Base-by-base conservation (phyloP, 768 basidiomycete genomes). In the Paxillus involutus region DNA sequence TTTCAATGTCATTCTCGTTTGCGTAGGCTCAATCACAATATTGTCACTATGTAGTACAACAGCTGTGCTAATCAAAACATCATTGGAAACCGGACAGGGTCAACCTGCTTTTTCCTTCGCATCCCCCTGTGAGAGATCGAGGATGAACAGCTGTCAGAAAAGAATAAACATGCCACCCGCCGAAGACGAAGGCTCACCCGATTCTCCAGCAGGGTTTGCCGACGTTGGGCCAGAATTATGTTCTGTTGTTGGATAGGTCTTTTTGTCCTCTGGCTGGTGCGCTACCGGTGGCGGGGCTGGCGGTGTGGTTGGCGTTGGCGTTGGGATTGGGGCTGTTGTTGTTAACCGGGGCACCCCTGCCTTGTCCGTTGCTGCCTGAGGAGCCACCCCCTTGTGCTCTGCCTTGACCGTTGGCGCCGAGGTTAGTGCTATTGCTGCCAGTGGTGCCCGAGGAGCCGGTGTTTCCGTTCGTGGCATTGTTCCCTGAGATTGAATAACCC, bases 111-210 rank as follows among this genome's bases (percentile, higher is more conserved):
- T 19, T 26, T 44, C 56, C 61, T 52, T 42, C 43, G 32, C 16
- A 16, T n/a, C 50, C 50, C 6, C 59, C 69, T 70, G 55, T 59
- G 21, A 33, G 47, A 47, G 54, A 58, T 70, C 71, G 64, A 70
- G 69, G 21, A 21, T 21, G 21, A 21, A 21, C 21, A 53, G 17
- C 41, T 48, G 68, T 70, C 51, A 70, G 69, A 70, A 66, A 43
- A 53, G 30, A 56, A 42, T 37, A 45, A 40, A 47, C 39, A 26
- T 51, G 45, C 11, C 10, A 70, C 66, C 71, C 59, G 67, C 70
- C 70, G 49, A 50, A 57, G 64, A 60, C 32, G 53, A 72, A 68
- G 56, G 70, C 69, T 70, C 62, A 70, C 69, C 69, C 68, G 1
- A 42, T 61, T 63, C 61, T 57, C 56, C 51, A 41, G 33, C 49